Conservation (phyloP, 192 early-diverging fungal species). For the Backusella westeae region DNA sequence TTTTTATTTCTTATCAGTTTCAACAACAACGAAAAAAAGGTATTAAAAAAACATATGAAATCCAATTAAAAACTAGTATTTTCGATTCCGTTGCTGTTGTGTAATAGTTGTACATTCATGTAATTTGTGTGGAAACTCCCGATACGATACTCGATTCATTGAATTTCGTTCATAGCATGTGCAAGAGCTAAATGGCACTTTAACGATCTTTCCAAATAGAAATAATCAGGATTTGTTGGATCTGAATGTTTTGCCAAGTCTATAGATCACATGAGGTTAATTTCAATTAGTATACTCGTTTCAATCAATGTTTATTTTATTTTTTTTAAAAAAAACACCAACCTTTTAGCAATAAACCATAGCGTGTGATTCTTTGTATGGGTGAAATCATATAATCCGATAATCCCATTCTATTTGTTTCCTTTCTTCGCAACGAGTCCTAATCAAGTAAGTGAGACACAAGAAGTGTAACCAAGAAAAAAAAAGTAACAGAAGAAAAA, state of each 20-base stretch:
- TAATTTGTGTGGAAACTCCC: neutral
- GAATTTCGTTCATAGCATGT: slow-evolving; percentile 37
- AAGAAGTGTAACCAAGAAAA: neutral
- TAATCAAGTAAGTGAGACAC: slow-evolving; percentile 22
- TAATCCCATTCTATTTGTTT: slow-evolving; percentile 61
- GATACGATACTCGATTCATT: slow-evolving; percentile 3
- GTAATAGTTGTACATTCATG: neutral
- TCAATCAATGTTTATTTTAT: neutral
- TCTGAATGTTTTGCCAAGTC: slow-evolving; percentile 39
- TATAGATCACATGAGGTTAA: neutral
- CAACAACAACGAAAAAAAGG: neutral
- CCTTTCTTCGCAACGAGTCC: slow-evolving; percentile 45
- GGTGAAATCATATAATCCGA: slow-evolving; percentile 75
- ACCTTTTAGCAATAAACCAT: slow-evolving; percentile 65
- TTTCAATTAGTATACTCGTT: neutral
- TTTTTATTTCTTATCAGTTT: neutral
- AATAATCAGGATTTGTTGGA: slow-evolving; percentile 21
- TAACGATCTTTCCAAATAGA: slow-evolving; percentile 23
- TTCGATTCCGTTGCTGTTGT: neutral
- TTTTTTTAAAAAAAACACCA: neutral
- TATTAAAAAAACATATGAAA: neutral
- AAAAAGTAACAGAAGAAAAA: slow-evolving; percentile 8
- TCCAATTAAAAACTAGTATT: neutral
- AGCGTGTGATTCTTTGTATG: slow-evolving; percentile 78
- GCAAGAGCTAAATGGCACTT: slow-evolving; percentile 32